A percentile compares a stretch with the other conserved stretches of the same genome.
Conservation (phyloP, 805 yeast species). For the Lipomyces mesembrius region DNA sequence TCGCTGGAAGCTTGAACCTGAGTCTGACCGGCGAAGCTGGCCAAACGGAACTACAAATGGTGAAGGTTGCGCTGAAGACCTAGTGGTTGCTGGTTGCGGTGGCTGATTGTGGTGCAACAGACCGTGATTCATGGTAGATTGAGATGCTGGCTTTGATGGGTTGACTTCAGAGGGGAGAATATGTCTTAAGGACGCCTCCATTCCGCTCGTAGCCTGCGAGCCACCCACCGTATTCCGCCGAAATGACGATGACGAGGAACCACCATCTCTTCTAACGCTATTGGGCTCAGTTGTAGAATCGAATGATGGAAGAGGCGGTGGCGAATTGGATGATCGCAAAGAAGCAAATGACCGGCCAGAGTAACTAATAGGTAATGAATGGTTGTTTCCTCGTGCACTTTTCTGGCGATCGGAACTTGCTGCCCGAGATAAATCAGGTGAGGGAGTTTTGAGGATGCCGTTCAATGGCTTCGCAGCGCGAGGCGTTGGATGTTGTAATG, state of each 20-base stretch:
- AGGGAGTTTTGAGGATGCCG: constrained; percentile 12
- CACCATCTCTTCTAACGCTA: not conserved
- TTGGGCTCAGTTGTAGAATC: constrained; percentile 6
- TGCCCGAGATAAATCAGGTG: constrained; percentile 4
- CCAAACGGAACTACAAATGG: not conserved
- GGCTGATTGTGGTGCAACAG: not conserved
- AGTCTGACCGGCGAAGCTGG: constrained; percentile 13
- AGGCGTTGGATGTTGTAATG: constrained; percentile 25
- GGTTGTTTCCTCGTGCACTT: not conserved
- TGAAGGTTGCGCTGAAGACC: not conserved
- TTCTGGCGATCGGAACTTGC: not conserved
- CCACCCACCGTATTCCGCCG: constrained; percentile 1
- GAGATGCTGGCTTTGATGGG: not conserved
- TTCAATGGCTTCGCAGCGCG: constrained; percentile 9
- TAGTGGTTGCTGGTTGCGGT: not conserved
- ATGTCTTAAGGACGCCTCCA: constrained; percentile 20
- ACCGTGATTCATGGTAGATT: not conserved
- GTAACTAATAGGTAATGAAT: constrained; percentile 4
- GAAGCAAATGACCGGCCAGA: not conserved
- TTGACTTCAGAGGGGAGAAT: not conserved
- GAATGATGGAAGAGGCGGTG: not conserved
- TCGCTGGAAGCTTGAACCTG: constrained; percentile 21
- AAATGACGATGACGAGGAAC: constrained; percentile 22
- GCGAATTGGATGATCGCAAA: not conserved
- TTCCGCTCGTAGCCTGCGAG: not conserved